phyloP scores from a whole-genome alignment of 768 basidiomycete genomes.

The Tricholoma saponaceum region DNA sequence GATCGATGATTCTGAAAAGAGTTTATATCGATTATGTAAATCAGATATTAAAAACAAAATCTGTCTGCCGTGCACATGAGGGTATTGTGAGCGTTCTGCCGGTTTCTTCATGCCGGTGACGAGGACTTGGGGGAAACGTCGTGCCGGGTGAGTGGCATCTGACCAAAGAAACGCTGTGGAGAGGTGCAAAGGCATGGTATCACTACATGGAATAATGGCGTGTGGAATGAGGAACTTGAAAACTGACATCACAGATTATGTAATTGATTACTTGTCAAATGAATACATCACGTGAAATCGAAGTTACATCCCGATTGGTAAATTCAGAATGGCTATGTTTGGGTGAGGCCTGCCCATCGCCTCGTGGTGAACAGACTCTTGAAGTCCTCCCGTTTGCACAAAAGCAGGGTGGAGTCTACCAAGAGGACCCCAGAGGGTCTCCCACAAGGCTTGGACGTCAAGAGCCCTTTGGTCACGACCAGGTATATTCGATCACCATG shows the following conservation, averaged over 20 bases:
- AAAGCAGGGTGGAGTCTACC: constrained; percentile 23
- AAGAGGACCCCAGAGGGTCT: constrained; percentile 26
- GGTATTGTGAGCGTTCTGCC: neutral
- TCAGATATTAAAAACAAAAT: too few relatives aligned
- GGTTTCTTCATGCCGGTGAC: too few relatives aligned
- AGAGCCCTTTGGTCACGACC: constrained; percentile 20
- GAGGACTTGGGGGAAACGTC: neutral
- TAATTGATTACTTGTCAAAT: neutral
- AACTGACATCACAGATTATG: neutral
- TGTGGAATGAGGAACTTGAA: neutral
- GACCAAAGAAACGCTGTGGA: too few relatives aligned
- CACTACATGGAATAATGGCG: neutral
- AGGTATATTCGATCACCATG: constrained; percentile 19
- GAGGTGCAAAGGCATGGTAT: neutral
- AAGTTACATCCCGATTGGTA: constrained; percentile 9
- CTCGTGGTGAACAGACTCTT: constrained; percentile 29
- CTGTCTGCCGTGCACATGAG: too few relatives aligned
- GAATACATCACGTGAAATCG: constrained; percentile 17
- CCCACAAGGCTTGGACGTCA: constrained; percentile 25
- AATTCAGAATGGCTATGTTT: constrained; percentile 11
- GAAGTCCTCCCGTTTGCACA: constrained; percentile 20
- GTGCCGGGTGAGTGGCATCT: neutral
- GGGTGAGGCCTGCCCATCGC: constrained; percentile 20
- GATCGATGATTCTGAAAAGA: too few relatives aligned
- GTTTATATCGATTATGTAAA: too few relatives aligned